Percentiles rank a stretch among this genome's conserved stretches.
Conservation (phyloP, 169 alveolate species). For the Cryptosporidium viatorum region DNA sequence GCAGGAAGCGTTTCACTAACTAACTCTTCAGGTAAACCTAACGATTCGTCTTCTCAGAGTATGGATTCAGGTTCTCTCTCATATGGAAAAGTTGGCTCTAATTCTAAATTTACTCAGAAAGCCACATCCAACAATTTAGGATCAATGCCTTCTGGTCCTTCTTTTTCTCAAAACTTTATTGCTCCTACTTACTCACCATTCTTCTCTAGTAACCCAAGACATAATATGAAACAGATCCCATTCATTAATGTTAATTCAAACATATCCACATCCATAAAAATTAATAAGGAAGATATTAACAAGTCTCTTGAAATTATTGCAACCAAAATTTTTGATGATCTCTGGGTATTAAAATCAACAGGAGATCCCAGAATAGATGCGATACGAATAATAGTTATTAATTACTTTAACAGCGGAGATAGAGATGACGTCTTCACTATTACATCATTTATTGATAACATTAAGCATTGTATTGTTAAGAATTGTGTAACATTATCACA, state of each 20-base stretch:
- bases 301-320: slow-evolving; percentile 64
- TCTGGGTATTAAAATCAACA: slow-evolving; percentile 51
- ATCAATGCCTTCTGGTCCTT: slow-evolving; percentile 14
- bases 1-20: not conserved
- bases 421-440: slow-evolving; percentile 69
- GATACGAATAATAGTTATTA: slow-evolving; percentile 37
- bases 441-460: slow-evolving; percentile 63
- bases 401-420: not conserved
- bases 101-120: not conserved
- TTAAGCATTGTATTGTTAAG: slow-evolving; percentile 42
- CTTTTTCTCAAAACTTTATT: slow-evolving; percentile 34
- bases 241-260: slow-evolving; percentile 29
- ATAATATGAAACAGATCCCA: slow-evolving; percentile 29
- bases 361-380: slow-evolving; percentile 69
- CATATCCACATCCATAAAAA: slow-evolving; percentile 18
- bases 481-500: slow-evolving; percentile 4
- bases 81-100: slow-evolving; percentile 2
- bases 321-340: slow-evolving; percentile 46
- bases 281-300: slow-evolving; percentile 39
- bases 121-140: not conserved
- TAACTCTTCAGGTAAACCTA: not conserved
- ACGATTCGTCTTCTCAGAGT: not conserved
- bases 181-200: slow-evolving; percentile 72
- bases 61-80: slow-evolving; percentile 6
- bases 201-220: slow-evolving; percentile 3